Base-by-base conservation (phyloP, 306 rosid species). In the Vigna hirtella region DNA sequence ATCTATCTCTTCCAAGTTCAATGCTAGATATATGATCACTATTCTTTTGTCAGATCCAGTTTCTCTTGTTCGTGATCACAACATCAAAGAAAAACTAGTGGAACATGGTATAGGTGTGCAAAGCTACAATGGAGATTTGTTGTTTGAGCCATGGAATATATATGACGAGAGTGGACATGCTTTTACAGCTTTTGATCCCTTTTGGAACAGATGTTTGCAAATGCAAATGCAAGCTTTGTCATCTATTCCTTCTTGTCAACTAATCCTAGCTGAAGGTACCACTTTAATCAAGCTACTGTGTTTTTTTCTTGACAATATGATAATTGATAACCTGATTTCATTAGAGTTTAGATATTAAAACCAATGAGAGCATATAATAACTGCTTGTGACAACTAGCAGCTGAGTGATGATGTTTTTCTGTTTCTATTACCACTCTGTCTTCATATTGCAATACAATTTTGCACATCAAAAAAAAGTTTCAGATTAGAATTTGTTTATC, bases 61-160 rank as follows among this genome's bases (percentile, higher is more conserved):
- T 56, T 77, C 81, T 0, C 81, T 77, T 56, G 81, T 77, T 77
- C 76, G 81, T 4, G 81, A 77, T 77, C 81, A 77, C 26, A 47
- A 47, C 57, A 68, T 68, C 56, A 68, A 68, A 47, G 73, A 45
- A 47, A 68, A 68, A 47, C 57, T 68, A 47, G 32, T 26, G 73
- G 57, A 68, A 15, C 73, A 14, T 68, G 57, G 42, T 14, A 12
- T 47, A 14, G 1, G 15, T 14, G 73, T 68, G 22, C 20, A 68
- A 15, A 68, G 73, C 73, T 68, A 68, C 73, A 68, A 68, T 47
- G 73, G 73, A 13, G 73, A 68, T 49, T 14, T 68, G 42, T 16
- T 68, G 57, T 68, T 45, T 47, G 73, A 68, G 4, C 73, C 73
- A 0, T 68, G 73, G 73, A 32, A 47, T 40, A 68, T 68, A 68